These are phyloP conservation scores for Lactarius pseudohatsudake DNA, from an alignment of 768 basidiomycete species.

Conservation along the genomic window DNA sequence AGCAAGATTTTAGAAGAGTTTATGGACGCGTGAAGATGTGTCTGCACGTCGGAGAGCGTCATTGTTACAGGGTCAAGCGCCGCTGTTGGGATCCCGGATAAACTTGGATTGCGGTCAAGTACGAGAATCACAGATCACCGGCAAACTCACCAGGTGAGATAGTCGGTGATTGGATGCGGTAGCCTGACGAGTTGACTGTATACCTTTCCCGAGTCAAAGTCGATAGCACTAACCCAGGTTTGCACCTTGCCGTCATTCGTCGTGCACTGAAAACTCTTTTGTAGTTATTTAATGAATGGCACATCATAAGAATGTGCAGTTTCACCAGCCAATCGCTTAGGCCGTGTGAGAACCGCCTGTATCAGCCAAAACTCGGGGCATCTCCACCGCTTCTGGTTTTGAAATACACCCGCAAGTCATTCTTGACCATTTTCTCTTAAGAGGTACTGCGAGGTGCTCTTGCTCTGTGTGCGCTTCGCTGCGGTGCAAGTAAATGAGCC, in stretches of 20 bases:
- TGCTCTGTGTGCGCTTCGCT: not conserved
- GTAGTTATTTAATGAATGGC: too few relatives aligned
- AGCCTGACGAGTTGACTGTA: not conserved
- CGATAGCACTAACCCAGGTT: not conserved
- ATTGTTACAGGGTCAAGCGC: constrained; percentile 69
- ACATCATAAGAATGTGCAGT: too few relatives aligned
- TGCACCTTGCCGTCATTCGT: not conserved
- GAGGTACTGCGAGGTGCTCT: not conserved
- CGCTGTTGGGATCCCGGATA: too few relatives aligned
- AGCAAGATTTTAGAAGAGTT: constrained; percentile 74
- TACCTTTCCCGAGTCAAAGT: too few relatives aligned
- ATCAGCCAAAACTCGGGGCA: not conserved
- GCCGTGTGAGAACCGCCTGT: too few relatives aligned
- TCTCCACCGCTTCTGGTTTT: not conserved
- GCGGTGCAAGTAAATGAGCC: not conserved
- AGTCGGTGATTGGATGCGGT: not conserved
- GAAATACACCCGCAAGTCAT: not conserved
- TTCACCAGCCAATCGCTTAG: not conserved
- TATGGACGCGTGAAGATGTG: constrained; percentile 57
- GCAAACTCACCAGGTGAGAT: not conserved
- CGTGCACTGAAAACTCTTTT: not conserved
- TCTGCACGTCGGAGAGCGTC: constrained; percentile 76
- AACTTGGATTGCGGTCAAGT: constrained; percentile 45
- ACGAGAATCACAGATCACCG: not conserved
- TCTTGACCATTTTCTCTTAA: not conserved